Percentiles rank a stretch among this genome's conserved stretches.
phyloP scores from a whole-genome alignment of 2,329 filamentous ascomycete species.

The Orbilia ellipsospora region DNA sequence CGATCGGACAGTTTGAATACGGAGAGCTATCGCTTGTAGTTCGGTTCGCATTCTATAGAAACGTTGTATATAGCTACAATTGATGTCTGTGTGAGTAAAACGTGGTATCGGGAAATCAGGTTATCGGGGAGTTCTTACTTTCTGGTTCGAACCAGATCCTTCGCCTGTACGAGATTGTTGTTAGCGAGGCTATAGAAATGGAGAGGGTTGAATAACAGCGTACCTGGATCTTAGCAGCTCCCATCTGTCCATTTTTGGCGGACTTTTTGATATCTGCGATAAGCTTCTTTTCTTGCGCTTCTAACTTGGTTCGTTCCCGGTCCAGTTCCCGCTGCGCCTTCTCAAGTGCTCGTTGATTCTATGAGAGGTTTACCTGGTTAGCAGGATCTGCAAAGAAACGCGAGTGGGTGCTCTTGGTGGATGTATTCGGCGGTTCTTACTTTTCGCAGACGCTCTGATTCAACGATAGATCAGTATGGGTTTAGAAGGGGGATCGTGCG shows the following conservation, averaged over 20 bases:
- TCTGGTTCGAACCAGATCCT: slow-evolving; percentile 92
- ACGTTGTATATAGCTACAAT: slow-evolving; percentile 87
- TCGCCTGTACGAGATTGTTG: slow-evolving; percentile 67
- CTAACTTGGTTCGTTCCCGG: slow-evolving; percentile 91
- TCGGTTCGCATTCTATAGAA: slow-evolving; percentile 99
- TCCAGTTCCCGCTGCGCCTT: slow-evolving; percentile 97
- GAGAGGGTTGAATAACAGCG: neutral
- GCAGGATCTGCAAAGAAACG: neutral
- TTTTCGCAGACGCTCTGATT: slow-evolving; percentile 66
- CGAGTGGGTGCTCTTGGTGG: neutral
- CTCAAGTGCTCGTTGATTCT: slow-evolving; percentile 93
- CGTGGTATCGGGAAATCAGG: neutral
- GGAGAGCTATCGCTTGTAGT: slow-evolving; percentile 91
- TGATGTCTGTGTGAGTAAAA: slow-evolving; percentile 10
- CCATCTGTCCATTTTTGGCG: slow-evolving; percentile 97
- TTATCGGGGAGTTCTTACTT: slow-evolving; percentile 65
- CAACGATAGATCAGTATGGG: slow-evolving; percentile 14
- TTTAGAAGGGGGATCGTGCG: neutral
- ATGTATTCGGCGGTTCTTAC: slow-evolving; percentile 21
- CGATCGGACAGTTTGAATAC: slow-evolving; percentile 95
- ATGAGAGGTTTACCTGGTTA: slow-evolving; percentile 1
- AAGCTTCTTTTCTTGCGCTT: slow-evolving; percentile 98
- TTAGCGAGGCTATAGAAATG: slow-evolving; percentile 4
- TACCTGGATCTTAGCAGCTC: slow-evolving; percentile 91
- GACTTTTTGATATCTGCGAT: slow-evolving; percentile 97